Evolutionary conservation across 208 protist genomes (phyloP), one percentile per base, ranked within the genome.

Genomic region (Leishmania martiniquensis): DNA sequence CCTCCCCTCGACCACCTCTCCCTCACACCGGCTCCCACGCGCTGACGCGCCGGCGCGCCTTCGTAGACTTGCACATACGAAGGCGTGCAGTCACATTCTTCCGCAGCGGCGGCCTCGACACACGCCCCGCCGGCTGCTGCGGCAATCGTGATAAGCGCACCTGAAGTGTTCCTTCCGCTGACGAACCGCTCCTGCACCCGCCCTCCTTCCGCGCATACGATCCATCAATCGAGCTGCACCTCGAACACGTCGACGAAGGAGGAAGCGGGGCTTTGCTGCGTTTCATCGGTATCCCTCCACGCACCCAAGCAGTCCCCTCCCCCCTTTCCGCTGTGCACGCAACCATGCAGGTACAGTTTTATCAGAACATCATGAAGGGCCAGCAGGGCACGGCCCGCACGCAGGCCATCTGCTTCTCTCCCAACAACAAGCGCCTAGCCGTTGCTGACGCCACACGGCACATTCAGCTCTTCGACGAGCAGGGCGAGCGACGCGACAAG

Each of bases 381-480:
- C 87, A 94, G 74, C 78, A 87, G 22, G 83, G 85, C 60, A 85
- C 98, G 52, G 90, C 93, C 15, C 97, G 98, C 66, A 91, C 97
- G 51, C 97, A 98, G 70, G 89, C 96, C 42, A 93, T 98, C 13
- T 90, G 84, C 72, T 99, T 98, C 95, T 98, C 97, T 12, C 86
- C 96, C 17, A 99, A 99, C 88, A 98, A 98, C 85, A 94, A 96
- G 79, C 88, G 95, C 5, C 89, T 99, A 34, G 98, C 98, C 20
- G 91, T 98, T 20, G 93, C 93, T 13, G 96, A 98, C 74, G 83
- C 84, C 45, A 88, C 92, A 62, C 91, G 96, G 25, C 88, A 95
- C 37, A 91, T 99, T 15, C 87, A 98, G 57, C 91, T 99, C 15
- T 99, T 94, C 85, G 98, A 99, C 72, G 98, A 99, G 77, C 88